Conservation (phyloP, 139 green algal genomes). For the Micromonas commoda region DNA sequence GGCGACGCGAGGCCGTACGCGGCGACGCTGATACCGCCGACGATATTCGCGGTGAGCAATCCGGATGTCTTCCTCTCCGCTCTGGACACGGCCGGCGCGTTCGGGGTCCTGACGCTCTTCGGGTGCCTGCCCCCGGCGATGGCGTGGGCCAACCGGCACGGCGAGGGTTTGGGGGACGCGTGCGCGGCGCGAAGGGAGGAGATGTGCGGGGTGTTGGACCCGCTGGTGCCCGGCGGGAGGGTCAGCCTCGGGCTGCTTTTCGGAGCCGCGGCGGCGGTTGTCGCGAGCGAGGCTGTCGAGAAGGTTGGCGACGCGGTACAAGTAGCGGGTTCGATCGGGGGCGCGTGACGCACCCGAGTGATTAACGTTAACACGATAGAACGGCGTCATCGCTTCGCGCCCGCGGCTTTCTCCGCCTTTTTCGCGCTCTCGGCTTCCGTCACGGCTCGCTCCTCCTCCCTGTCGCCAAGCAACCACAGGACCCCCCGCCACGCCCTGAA, state of each 20-base stretch:
- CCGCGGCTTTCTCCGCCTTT: not conserved
- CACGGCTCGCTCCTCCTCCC: not conserved
- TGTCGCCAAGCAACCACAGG: not conserved
- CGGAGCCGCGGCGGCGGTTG: too few species aligned
- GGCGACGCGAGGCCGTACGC: slow-evolving; percentile 36
- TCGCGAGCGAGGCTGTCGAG: not conserved
- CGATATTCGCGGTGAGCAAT: slow-evolving; percentile 46
- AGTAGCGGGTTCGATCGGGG: too few species aligned
- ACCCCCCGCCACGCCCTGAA: not conserved
- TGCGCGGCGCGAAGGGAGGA: not conserved
- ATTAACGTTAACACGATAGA: too few species aligned
- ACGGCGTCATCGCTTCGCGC: too few species aligned
- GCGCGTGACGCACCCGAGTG: too few species aligned
- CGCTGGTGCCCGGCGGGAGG: not conserved
- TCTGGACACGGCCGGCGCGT: slow-evolving; percentile 41
- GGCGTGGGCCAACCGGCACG: slow-evolving; percentile 2
- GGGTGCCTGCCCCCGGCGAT: slow-evolving; percentile 26
- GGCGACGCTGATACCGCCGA: slow-evolving; percentile 49
- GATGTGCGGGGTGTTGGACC: not conserved
- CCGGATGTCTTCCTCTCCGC: slow-evolving; percentile 43
- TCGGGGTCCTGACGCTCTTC: slow-evolving; percentile 37
- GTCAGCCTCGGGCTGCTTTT: not conserved
- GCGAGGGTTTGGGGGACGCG: not conserved
- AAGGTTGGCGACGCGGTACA: not conserved
- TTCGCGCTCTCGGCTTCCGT: not conserved